Evolutionary conservation across 2,329 filamentous ascomycete species (phyloP).

Genomic region (Aspergillaceae sp.): DNA sequence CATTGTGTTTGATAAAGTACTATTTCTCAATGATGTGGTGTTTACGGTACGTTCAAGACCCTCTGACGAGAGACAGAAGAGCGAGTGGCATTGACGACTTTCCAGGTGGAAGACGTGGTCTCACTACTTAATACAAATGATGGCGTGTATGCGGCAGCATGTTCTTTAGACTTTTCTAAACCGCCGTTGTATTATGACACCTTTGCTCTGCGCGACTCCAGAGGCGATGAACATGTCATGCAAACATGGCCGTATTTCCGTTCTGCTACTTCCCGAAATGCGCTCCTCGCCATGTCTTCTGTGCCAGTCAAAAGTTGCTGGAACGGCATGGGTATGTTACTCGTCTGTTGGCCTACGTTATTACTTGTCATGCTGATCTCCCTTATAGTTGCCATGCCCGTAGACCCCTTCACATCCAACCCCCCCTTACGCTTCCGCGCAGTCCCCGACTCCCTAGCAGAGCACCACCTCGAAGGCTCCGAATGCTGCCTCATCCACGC

Average conservation of each 20-base stretch:
- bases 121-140: conserved; percentile 52
- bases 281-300: conserved; percentile 44
- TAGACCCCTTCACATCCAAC: conserved; percentile 9
- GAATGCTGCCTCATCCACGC: conserved; percentile 58
- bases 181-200: conserved; percentile 65
- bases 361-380: conserved; percentile 1
- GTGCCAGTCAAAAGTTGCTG: conserved; percentile 57
- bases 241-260: conserved; percentile 54
- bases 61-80: too few species aligned
- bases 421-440: conserved; percentile 41
- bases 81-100: not conserved
- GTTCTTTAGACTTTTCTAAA: conserved; percentile 61
- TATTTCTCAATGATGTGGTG: conserved; percentile 48
- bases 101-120: conserved; percentile 43
- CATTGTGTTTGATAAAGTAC: conserved; percentile 47
- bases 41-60: conserved; percentile 27
- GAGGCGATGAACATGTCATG: conserved; percentile 55
- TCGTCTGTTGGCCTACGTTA: not conserved
- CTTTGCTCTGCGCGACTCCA: conserved; percentile 60
- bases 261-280: conserved; percentile 41
- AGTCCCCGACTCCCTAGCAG: conserved; percentile 45
- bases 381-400: not conserved
- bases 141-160: conserved; percentile 57
- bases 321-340: conserved; percentile 50
- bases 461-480: conserved; percentile 48